Conservation (phyloP, 257 asterid species). For the Rhazya stricta region DNA sequence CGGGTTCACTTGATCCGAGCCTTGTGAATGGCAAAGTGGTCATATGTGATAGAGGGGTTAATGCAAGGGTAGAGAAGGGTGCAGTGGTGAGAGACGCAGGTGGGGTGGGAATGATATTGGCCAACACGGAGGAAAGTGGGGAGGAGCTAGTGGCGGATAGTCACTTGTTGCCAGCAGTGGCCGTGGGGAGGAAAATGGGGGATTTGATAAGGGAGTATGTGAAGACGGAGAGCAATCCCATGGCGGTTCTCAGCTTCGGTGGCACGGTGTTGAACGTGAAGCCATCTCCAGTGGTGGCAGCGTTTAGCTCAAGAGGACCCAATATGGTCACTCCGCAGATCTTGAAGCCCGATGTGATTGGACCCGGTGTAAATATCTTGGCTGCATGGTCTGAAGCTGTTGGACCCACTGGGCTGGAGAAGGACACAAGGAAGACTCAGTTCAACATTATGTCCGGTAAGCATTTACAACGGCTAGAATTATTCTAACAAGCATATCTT, state of each 20-base stretch:
- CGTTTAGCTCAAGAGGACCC: slow-evolving; percentile 50
- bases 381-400: slow-evolving; percentile 44
- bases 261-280: slow-evolving; percentile 44
- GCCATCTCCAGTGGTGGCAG: slow-evolving; percentile 55
- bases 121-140: slow-evolving; percentile 40
- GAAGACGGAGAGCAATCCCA: slow-evolving; percentile 23
- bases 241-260: slow-evolving; percentile 41
- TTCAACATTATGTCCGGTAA: slow-evolving; percentile 51
- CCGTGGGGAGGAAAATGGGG: slow-evolving; percentile 38
- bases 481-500: too few relatives aligned
- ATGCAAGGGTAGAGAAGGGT: slow-evolving; percentile 47
- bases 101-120: slow-evolving; percentile 47
- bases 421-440: slow-evolving; percentile 30
- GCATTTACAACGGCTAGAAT: slow-evolving; percentile 1
- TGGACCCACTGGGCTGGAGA: slow-evolving; percentile 46
- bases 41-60: slow-evolving; percentile 40
- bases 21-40: slow-evolving; percentile 38
- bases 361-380: slow-evolving; percentile 48
- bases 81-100: slow-evolving; percentile 42
- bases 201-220: slow-evolving; percentile 30
- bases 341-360: slow-evolving; percentile 48
- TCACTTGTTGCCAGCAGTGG: slow-evolving; percentile 43
- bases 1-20: slow-evolving; percentile 37
- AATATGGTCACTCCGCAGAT: slow-evolving; percentile 42
- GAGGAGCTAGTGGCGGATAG: slow-evolving; percentile 50